These are phyloP conservation scores for Paramecium primaurelia DNA, from an alignment of 73 alveolate genomes.

Conservation along the genomic window DNA sequence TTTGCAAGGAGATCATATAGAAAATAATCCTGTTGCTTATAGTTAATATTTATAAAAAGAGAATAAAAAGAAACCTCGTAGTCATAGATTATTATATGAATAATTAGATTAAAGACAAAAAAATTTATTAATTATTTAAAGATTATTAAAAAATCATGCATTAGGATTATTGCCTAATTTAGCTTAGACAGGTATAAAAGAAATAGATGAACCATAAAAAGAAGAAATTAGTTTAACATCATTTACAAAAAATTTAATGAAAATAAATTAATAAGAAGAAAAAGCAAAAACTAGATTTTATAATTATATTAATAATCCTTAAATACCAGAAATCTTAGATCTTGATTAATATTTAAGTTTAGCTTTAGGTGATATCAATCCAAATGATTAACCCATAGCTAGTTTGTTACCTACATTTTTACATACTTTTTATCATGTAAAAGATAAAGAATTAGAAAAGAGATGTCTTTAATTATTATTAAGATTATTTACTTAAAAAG, in stretches of 20 bases:
- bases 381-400: conserved; percentile 30
- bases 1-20: background rate
- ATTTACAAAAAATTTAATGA: background rate
- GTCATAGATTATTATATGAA: background rate
- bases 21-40: background rate
- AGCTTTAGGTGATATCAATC: background rate
- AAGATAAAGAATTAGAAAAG: conserved; percentile 55
- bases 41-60: background rate
- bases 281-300: background rate
- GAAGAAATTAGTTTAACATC: background rate
- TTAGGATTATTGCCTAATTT: conserved; percentile 35
- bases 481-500: conserved; percentile 49
- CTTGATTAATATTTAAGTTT: conserved; percentile 25
- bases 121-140: background rate
- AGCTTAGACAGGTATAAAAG: conserved; percentile 4
- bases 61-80: background rate
- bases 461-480: conserved; percentile 33
- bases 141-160: background rate
- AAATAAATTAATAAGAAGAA: background rate
- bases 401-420: conserved; percentile 36
- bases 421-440: conserved; percentile 3
- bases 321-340: conserved; percentile 22
- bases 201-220: background rate
- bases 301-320: background rate
- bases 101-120: background rate